Percentiles rank a stretch among this genome's conserved stretches.
Conservation (phyloP, 805 yeast species). For the Saturnispora kantuleensis region DNA sequence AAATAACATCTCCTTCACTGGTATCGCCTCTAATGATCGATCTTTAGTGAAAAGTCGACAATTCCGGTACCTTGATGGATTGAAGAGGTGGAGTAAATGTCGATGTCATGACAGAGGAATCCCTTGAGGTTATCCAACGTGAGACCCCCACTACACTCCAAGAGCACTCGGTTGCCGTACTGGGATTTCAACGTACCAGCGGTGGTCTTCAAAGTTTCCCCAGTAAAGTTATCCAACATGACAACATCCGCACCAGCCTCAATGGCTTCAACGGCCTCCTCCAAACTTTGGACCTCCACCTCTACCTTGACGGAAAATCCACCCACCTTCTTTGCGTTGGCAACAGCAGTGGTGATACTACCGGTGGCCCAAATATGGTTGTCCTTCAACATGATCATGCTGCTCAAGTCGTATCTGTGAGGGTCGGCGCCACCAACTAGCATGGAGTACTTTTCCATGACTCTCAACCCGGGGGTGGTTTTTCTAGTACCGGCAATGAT, state of each 20-base stretch:
- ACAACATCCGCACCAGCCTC: conserved; percentile 92
- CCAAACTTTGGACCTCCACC: conserved; percentile 81
- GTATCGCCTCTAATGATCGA: conserved; percentile 21
- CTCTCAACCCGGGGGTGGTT: conserved; percentile 92
- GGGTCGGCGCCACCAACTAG: conserved; percentile 90
- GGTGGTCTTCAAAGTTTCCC: conserved; percentile 51
- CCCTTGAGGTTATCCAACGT: conserved; percentile 53
- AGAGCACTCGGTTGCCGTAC: conserved; percentile 42
- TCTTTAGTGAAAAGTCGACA: conserved; percentile 78
- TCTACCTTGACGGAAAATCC: conserved; percentile 89
- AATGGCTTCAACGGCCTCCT: conserved; percentile 87
- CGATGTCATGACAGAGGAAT: conserved; percentile 70
- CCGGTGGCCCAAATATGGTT: conserved; percentile 92
- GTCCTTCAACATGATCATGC: conserved; percentile 95
- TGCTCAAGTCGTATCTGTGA: conserved; percentile 81
- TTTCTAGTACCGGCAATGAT: conserved; percentile 92
- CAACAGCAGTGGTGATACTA: conserved; percentile 77
- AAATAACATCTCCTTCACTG: background rate
- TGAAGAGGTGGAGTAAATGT: conserved; percentile 82
- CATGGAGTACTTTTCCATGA: conserved; percentile 89
- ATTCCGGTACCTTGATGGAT: conserved; percentile 87
- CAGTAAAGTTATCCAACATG: conserved; percentile 84
- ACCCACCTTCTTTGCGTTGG: conserved; percentile 64
- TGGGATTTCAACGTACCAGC: conserved; percentile 51
- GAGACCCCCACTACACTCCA: conserved; percentile 92